Base-by-base conservation (phyloP, 352 stramenopile species). In the Pythium apleroticum region DNA sequence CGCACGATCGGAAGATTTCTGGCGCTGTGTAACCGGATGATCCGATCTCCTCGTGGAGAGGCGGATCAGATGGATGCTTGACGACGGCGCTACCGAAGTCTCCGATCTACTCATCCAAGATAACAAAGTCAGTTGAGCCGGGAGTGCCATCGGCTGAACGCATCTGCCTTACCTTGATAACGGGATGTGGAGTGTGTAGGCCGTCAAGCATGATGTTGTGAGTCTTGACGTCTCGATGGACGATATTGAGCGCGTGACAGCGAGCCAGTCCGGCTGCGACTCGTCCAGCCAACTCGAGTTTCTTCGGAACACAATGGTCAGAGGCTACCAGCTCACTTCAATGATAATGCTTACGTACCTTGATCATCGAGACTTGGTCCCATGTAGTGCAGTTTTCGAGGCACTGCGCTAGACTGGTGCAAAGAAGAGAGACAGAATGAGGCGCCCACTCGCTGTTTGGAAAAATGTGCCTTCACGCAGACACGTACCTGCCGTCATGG, bases 201-300 rank as follows among this genome's bases (percentile, higher is more conserved):
- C 46, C 59, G 43, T 61, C 11, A 15, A 72, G 17, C 58, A 72
- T 57, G 20, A 72, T 60, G 37, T 72, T 72, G 54, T 72, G 65
- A 1, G 59, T 24, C 24, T 72, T 72, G 53, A 72, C 57, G 28
- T 72, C 65, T n/a, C 65, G 58, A 46, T 72, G 65, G 10, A 72
- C 59, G 39, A 72, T 57, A 37, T 64, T 12, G 7, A 39, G 35
- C 0, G 20, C 4, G 33, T 72, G 65, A 3, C 66, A 35, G 30
- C 33, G 3, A 11, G 65, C 65, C 20, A 72, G 28, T 19, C 57
- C 54, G 2, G 4, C 14, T 7, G 65, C 58, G 22, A 72, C 46
- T 43, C 68, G 59, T 5, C 15, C 9, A 31, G 28, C 58, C 22
- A 72, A 37, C 0, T 11, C 31, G 12, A 68, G 33, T 72, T 65